Base-by-base conservation (phyloP, 306 rosid species). In the Abrus precatorius region DNA sequence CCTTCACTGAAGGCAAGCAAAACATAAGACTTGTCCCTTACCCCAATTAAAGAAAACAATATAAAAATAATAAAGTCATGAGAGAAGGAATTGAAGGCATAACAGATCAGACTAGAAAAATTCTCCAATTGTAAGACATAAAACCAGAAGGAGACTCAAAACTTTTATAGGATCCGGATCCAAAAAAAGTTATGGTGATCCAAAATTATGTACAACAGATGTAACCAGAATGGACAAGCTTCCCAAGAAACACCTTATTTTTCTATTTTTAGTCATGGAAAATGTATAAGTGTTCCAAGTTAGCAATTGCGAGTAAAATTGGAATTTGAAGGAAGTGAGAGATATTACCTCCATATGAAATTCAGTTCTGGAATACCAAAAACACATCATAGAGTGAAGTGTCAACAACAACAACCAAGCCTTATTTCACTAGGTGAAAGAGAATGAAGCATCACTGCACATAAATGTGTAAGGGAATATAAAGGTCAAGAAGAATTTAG, bases 361-460 rank as follows among this genome's bases (percentile, higher is more conserved):
- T 72, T 81, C 80, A 63, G 53, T 69, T 77, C 56, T 5, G 14
- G 61, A 13, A 80, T 52, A 61, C 63, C 53, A 67, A 63, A 27
- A 76, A 80, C 68, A 76, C 45, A 56, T 77, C 75, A 73, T 2
- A 48, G 47, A 72, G 83, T 40, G 56, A 36, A 77, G 20, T 20
- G 20, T 20, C 20, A 20, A 20, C 20, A 20, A 20, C 20, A 20
- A 20, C 20, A n/a, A n/a, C n/a, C n/a, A n/a, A n/a, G n/a, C n/a
- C n/a, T n/a, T n/a, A n/a, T n/a, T n/a, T n/a, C n/a, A n/a, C n/a
- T n/a, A n/a, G n/a, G n/a, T n/a, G n/a, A n/a, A n/a, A n/a, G n/a
- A n/a, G n/a, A n/a, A n/a, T n/a, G n/a, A n/a, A 85, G 80, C 85
- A 81, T 52, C 75, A 43, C 80, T 55, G 76, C 78, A 59, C 20